Evolutionary conservation across 2,329 filamentous ascomycete genomes (phyloP), one percentile per base, ranked within the genome.

Genomic region (Chalaropsis thielavioides): DNA sequence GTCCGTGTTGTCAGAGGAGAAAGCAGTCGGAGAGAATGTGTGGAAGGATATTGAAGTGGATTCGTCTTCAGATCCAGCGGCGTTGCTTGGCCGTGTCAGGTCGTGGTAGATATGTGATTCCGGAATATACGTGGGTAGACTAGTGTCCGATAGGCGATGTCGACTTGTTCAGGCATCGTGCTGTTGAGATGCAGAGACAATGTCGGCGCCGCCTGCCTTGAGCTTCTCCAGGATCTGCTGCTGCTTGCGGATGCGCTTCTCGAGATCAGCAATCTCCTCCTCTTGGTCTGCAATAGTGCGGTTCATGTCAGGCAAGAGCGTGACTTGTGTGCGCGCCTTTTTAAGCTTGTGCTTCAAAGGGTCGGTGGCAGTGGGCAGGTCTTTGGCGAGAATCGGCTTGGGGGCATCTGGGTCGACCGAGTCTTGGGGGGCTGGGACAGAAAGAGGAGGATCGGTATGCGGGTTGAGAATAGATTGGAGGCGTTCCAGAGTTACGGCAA

Each of bases 331-430:
- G 61, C 88, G 81, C 61, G 92, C 91, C 69, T 86, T 87, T 73
- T 91, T 87, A 66, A 97, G 82, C 75, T 90, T 89, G 75, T 92
- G 86, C 75, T 90, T 92, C 70, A 96, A 79, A 43, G 83, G 81
- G 71, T 90, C 88, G 1, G 89, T 88, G 43, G 89, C 90, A 1
- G 85, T 82, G 1, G 88, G 84, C 17, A 97, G 82, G 70, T 95
- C 88, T 73, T 95, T 95, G 68, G 81, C 78, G 17, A 75, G 77
- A 51, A 79, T 74, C 66, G 68, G 62, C 56, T 73, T 72, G 71
- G 74, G 71, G 65, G 76, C 73, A 67, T 74, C 35, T 38, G 58
- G 58, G 8, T 46, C 59, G 31, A 51, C 60, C 49, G 58, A 41
- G 8, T 54, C 46, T 15, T 60, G 49, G 31, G 62, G 56, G n/a